A percentile compares a stretch with the other conserved stretches of the same genome.
phyloP scores from a whole-genome alignment of 805 yeast genomes.

The Saccharomyces jurei region DNA sequence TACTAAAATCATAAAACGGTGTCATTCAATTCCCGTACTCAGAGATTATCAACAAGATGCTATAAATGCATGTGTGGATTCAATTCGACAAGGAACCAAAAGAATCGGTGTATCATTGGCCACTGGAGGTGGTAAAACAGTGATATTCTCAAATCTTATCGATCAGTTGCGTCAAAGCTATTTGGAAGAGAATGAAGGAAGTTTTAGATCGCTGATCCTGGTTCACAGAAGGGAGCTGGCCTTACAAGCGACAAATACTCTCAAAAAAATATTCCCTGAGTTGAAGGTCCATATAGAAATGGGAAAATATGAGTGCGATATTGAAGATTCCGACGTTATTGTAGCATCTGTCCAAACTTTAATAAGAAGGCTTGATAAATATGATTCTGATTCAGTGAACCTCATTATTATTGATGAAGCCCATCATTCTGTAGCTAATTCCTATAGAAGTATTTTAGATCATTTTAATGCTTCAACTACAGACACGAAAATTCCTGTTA shows the following conservation, averaged over 20 bases:
- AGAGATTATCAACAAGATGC: constrained; percentile 67
- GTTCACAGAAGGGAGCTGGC: constrained; percentile 81
- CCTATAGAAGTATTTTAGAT: constrained; percentile 51
- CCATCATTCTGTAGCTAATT: constrained; percentile 75
- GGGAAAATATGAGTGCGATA: constrained; percentile 38
- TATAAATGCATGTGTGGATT: constrained; percentile 43
- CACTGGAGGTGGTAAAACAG: constrained; percentile 94
- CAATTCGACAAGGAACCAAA: constrained; percentile 38
- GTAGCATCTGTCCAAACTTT: constrained; percentile 74
- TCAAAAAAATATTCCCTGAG: constrained; percentile 42
- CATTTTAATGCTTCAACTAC: constrained; percentile 45
- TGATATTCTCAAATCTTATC: constrained; percentile 57
- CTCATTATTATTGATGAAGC: constrained; percentile 84
- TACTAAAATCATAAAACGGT: background rate
- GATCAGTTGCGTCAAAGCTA: constrained; percentile 22
- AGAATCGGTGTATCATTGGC: constrained; percentile 80
- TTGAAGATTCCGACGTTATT: constrained; percentile 46
- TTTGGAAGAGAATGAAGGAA: constrained; percentile 1
- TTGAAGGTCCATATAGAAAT: constrained; percentile 58
- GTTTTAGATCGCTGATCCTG: constrained; percentile 42
- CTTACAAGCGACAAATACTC: constrained; percentile 52
- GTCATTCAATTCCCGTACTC: constrained; percentile 11
- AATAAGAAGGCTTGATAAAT: constrained; percentile 39
- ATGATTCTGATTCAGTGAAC: constrained; percentile 48
- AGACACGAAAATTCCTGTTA: constrained; percentile 42